phyloP scores from a whole-genome alignment of 169 alveolate species.

The Cryptosporidium tyzzeri region DNA sequence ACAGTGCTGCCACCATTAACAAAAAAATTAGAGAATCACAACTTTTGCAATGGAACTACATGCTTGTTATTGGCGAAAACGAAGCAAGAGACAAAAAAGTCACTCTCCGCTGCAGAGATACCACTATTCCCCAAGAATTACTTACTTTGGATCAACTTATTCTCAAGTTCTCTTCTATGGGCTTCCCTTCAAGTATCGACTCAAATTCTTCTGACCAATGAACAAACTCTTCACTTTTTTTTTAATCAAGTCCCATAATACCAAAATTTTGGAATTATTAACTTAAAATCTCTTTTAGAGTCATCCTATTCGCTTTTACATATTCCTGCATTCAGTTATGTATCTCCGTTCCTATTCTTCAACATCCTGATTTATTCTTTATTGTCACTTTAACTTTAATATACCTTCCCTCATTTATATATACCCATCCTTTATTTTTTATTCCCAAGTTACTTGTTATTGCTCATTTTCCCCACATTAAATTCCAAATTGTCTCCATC shows the following conservation, averaged over 20 bases:
- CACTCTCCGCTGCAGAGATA: conserved; percentile 89
- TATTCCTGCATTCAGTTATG: too few species aligned
- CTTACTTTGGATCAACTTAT: conserved; percentile 81
- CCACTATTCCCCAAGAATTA: conserved; percentile 81
- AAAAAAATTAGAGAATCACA: conserved; percentile 97
- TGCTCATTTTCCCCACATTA: background rate
- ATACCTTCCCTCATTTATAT: background rate
- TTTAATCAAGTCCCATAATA: background rate
- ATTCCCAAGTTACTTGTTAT: background rate
- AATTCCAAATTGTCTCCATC: background rate
- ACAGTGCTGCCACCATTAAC: conserved; percentile 91
- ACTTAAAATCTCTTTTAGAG: too few species aligned
- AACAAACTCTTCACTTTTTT: background rate
- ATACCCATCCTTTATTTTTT: background rate
- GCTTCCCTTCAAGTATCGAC: conserved; percentile 12
- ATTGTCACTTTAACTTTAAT: background rate
- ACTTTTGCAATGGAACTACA: conserved; percentile 93
- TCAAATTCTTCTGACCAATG: background rate
- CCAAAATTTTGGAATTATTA: background rate
- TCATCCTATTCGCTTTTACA: too few species aligned
- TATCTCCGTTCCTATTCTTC: too few species aligned
- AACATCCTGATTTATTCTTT: too few species aligned
- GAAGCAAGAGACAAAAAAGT: conserved; percentile 89
- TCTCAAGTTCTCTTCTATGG: conserved; percentile 61
- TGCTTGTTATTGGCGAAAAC: conserved; percentile 97